A percentile compares a stretch with the other conserved stretches of the same genome.
Evolutionary conservation across 2,329 filamentous ascomycete genomes (phyloP).

Genomic region (Furcasterigmium sp.): DNA sequence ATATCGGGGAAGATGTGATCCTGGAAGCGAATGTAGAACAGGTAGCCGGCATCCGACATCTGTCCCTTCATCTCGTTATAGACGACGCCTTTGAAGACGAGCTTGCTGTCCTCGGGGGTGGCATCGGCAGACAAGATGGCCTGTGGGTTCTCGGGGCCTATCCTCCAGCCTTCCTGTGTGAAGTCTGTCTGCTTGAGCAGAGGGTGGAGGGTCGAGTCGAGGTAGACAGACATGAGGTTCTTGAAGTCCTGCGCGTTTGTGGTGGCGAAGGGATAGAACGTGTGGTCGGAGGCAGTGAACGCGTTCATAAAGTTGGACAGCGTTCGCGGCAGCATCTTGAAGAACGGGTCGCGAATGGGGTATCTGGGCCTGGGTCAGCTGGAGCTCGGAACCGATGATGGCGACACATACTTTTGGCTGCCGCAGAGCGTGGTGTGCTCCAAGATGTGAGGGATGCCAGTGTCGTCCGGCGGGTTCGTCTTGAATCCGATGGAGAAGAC

Average conservation of each 20-base stretch:
- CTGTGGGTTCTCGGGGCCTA: conserved; percentile 84
- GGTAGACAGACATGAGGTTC: conserved; percentile 93
- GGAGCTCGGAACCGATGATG: background rate
- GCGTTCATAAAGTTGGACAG: conserved; percentile 99
- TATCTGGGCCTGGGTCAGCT: conserved; percentile 49
- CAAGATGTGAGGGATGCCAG: conserved; percentile 91
- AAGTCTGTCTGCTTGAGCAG: conserved; percentile 89
- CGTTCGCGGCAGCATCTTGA: conserved; percentile 98
- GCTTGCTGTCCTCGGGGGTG: conserved; percentile 53
- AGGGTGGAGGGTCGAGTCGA: conserved; percentile 89
- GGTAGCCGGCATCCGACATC: conserved; percentile 94
- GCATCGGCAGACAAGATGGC: conserved; percentile 39
- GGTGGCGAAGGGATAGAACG: conserved; percentile 95
- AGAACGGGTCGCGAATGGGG: conserved; percentile 97
- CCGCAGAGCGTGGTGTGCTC: conserved; percentile 97
- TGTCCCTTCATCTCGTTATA: conserved; percentile 99
- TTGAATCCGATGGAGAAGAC: conserved; percentile 99
- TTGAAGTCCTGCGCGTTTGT: conserved; percentile 94
- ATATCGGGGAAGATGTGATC: conserved; percentile 91
- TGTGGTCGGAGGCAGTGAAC: conserved; percentile 93
- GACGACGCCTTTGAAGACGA: conserved; percentile 96
- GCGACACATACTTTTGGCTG: conserved; percentile 68
- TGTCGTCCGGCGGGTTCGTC: conserved; percentile 95
- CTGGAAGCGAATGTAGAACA: conserved; percentile 93
- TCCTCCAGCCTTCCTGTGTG: conserved; percentile 92